Conservation (phyloP, 345 rosid genomes). For the Eucalyptus melliodora region DNA sequence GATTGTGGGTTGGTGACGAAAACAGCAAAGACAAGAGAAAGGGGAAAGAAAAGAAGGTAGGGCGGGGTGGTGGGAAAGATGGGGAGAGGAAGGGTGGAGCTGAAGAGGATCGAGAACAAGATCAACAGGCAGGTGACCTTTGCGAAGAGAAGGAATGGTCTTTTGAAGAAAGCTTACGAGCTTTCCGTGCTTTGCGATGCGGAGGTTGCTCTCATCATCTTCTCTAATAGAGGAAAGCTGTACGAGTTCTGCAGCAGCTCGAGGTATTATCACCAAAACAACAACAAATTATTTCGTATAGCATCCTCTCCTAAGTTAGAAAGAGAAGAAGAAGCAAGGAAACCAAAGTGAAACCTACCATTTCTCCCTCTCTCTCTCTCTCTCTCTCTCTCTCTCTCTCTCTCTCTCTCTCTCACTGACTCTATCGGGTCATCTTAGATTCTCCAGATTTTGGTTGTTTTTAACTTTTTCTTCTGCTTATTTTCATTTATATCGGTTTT, state of each 20-base stretch:
- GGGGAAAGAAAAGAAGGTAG: not conserved
- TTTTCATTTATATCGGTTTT: not conserved
- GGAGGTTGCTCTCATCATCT: conserved; percentile 99
- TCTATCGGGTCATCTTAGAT: not conserved
- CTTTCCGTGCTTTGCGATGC: conserved; percentile 98
- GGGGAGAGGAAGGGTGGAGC: conserved; percentile 98
- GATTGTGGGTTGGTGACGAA: not conserved
- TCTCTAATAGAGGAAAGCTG: conserved; percentile 98
- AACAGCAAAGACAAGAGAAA: not conserved
- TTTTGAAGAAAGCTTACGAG: conserved; percentile 98
- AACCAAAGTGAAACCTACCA: not conserved
- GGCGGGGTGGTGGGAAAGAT: conserved; percentile 1
- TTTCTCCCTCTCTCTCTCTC: not conserved
- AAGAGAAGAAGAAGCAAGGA: not conserved
- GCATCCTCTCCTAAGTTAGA: not conserved
- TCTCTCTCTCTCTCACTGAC: not conserved
- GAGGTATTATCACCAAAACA: conserved; percentile 31
- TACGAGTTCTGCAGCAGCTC: conserved; percentile 99
- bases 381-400: not conserved
- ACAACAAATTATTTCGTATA: not conserved
- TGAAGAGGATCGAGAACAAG: conserved; percentile 99
- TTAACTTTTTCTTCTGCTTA: not conserved
- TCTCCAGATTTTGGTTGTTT: not conserved
- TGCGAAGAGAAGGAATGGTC: conserved; percentile 97
- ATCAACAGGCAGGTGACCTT: conserved; percentile 98